phyloP scores from a whole-genome alignment of 148 eudicot species.

The Arbutus unedo region DNA sequence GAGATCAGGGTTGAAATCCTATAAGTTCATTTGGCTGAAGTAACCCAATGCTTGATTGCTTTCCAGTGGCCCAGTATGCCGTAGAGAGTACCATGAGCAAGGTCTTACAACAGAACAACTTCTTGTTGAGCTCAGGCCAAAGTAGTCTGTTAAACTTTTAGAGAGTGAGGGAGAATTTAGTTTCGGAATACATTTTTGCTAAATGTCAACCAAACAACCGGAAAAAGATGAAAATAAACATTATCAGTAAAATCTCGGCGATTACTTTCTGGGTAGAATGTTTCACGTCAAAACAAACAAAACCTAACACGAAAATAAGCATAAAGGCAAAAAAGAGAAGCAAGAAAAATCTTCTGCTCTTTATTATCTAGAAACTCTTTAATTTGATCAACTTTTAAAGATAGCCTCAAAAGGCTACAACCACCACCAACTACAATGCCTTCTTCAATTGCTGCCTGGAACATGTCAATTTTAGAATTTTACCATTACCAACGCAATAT shows the following conservation, averaged over 20 bases:
- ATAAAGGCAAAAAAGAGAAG: neutral
- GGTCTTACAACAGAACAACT: neutral
- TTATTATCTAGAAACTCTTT: slow-evolving; percentile 78
- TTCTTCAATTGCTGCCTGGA: slow-evolving; percentile 91
- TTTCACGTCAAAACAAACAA: neutral
- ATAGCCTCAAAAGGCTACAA: slow-evolving; percentile 78
- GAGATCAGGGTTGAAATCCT: neutral
- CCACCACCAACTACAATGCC: slow-evolving; percentile 98
- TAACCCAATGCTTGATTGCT: neutral
- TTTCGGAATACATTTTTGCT: neutral
- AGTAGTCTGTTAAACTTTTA: neutral
- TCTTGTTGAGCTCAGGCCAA: neutral
- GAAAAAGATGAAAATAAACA: neutral
- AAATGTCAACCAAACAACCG: neutral
- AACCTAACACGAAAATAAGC: neutral
- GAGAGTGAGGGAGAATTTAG: neutral
- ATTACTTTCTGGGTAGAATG: neutral
- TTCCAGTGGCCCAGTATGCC: neutral
- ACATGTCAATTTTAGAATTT: slow-evolving; percentile 52
- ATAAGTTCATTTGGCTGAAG: neutral
- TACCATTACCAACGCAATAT: neutral
- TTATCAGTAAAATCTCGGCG: neutral
- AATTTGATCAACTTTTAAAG: slow-evolving; percentile 55
- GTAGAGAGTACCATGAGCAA: neutral
- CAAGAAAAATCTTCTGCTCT: slow-evolving; percentile 57